Percentiles rank a stretch among this genome's conserved stretches.
These are phyloP conservation scores for Penicillium goetzii DNA, from an alignment of 495 filamentous ascomycete species.

Conservation along the genomic window DNA sequence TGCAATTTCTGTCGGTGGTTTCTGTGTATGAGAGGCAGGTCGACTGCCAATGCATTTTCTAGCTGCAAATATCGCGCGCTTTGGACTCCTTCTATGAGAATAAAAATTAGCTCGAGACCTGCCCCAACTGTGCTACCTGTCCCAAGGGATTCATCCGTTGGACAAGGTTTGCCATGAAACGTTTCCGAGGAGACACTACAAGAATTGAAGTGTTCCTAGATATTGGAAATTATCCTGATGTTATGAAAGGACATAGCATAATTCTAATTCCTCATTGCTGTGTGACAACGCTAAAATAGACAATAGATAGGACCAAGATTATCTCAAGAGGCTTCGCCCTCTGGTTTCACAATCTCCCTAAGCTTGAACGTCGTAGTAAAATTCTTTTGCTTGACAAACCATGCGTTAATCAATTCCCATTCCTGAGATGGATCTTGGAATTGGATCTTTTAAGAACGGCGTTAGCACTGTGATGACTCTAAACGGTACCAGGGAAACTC, in stretches of 20 bases:
- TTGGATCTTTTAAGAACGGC: constrained; percentile 1
- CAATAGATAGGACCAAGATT: neutral
- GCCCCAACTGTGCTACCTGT: too few relatives aligned
- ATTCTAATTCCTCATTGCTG: neutral
- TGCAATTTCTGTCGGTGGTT: too few relatives aligned
- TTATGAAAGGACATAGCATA: neutral
- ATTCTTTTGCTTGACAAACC: constrained; percentile 25
- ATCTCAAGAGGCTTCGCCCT: neutral
- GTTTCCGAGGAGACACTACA: too few relatives aligned
- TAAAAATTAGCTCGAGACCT: too few relatives aligned
- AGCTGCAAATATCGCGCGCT: too few relatives aligned
- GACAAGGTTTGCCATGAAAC: too few relatives aligned
- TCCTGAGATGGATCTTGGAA: constrained; percentile 36
- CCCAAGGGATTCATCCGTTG: too few relatives aligned
- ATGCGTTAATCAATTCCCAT: constrained; percentile 28
- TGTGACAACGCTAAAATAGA: neutral
- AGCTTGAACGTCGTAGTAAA: constrained; percentile 20
- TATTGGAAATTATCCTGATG: neutral
- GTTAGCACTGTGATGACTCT: neutral
- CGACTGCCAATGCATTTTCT: too few relatives aligned
- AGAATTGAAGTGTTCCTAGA: neutral
- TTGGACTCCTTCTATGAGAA: too few relatives aligned
- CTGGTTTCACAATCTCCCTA: constrained; percentile 18
- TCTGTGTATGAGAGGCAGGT: too few relatives aligned
- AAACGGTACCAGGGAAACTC: constrained; percentile 1